These are phyloP conservation scores for Aspergillus sclerotioniger DNA, from an alignment of 495 filamentous ascomycete species.

Conservation along the genomic window DNA sequence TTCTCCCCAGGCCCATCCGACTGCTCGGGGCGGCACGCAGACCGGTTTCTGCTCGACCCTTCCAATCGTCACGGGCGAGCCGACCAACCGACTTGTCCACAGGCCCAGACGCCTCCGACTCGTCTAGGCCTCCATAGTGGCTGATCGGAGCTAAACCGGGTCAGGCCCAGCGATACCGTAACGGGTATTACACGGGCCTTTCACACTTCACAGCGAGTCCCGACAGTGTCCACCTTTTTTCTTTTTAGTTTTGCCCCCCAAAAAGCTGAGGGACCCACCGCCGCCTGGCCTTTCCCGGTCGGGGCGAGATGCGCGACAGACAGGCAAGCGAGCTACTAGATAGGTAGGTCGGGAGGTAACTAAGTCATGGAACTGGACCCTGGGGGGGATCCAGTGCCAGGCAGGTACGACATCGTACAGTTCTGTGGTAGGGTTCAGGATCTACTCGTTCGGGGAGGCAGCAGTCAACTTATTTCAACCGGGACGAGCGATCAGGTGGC, in stretches of 20 bases:
- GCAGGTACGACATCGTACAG: too few species aligned
- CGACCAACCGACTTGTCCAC: neutral
- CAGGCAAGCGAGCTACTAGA: neutral
- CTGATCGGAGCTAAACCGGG: constrained; percentile 20
- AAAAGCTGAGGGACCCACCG: neutral
- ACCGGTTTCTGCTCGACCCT: neutral
- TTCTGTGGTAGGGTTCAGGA: neutral
- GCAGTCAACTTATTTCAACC: neutral
- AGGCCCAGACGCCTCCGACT: constrained; percentile 15
- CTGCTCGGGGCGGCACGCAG: too few species aligned
- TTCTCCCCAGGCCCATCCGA: too few species aligned
- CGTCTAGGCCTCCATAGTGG: constrained; percentile 27
- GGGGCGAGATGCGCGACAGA: too few species aligned
- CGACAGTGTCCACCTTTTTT: neutral
- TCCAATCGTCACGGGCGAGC: neutral
- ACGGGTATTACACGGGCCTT: constrained; percentile 22
- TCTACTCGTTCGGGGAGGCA: neutral
- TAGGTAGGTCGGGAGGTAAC: too few species aligned
- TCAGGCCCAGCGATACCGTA: constrained; percentile 14
- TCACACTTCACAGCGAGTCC: constrained; percentile 3
- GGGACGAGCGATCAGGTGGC: neutral
- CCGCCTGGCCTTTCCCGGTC: neutral
- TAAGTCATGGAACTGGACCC: constrained; percentile 7
- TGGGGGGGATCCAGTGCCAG: neutral
- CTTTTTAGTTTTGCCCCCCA: neutral